Percentiles rank a stretch among this genome's conserved stretches.
Evolutionary conservation across 2,329 filamentous ascomycete genomes (phyloP).

Genomic region (Stachybotrys elegans): DNA sequence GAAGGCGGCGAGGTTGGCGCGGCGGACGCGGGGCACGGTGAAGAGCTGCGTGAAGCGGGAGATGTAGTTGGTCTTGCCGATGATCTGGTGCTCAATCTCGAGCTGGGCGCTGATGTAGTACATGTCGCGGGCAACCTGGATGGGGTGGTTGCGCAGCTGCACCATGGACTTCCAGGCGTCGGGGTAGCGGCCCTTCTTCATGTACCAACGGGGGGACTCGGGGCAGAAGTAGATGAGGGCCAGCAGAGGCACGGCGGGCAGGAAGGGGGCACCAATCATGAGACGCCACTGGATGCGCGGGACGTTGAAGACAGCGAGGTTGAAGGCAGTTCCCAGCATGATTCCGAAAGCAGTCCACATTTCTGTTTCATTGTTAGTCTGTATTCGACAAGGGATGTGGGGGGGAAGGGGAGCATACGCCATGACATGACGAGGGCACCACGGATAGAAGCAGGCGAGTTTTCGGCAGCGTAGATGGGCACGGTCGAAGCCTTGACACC

Average conservation of each 20-base stretch:
- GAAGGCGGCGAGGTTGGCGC: conserved; percentile 70
- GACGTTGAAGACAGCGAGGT: conserved; percentile 24
- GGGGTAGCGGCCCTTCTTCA: conserved; percentile 57
- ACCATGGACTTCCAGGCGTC: conserved; percentile 54
- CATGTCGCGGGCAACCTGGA: conserved; percentile 56
- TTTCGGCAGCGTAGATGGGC: conserved; percentile 73
- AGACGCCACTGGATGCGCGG: conserved; percentile 29
- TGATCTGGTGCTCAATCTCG: conserved; percentile 32
- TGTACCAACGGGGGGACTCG: conserved; percentile 59
- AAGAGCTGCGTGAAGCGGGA: conserved; percentile 56
- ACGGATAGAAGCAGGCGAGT: conserved; percentile 60
- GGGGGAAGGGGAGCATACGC: conserved; percentile 26
- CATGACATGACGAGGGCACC: conserved; percentile 79
- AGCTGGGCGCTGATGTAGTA: conserved; percentile 47
- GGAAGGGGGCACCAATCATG: conserved; percentile 56
- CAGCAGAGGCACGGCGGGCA: conserved; percentile 49
- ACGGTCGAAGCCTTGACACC: conserved; percentile 61
- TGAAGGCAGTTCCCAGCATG: conserved; percentile 36
- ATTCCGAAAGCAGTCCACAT: conserved; percentile 59
- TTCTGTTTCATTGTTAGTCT: conserved; percentile 29
- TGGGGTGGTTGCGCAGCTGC: conserved; percentile 44
- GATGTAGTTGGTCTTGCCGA: conserved; percentile 33
- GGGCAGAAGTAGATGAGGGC: conserved; percentile 56
- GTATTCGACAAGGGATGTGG: not conserved
- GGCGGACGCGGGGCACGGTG: conserved; percentile 61